A percentile compares a stretch with the other conserved stretches of the same genome.
Evolutionary conservation across 2,329 filamentous ascomycete species (phyloP).

Genomic region (Xylaria multiplex): DNA sequence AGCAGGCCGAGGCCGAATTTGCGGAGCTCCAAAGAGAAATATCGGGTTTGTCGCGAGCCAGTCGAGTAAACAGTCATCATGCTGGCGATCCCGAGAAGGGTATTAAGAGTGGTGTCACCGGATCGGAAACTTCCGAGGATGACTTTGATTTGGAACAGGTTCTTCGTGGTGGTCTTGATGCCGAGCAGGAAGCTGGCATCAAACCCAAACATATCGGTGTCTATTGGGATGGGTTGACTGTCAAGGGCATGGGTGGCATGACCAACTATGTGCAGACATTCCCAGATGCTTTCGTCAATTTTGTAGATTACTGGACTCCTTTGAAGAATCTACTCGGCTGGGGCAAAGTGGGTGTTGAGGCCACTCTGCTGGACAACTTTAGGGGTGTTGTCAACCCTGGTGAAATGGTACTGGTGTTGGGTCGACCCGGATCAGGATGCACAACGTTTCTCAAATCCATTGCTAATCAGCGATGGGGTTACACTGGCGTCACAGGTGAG

Average conservation of each 20-base stretch:
- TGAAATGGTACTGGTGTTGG: constrained; percentile 88
- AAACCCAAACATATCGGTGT: constrained; percentile 82
- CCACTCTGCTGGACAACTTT: constrained; percentile 79
- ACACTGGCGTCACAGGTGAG: constrained; percentile 69
- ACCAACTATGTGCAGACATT: constrained; percentile 80
- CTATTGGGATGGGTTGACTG: constrained; percentile 80
- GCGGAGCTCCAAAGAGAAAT: constrained; percentile 72
- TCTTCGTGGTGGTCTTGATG: constrained; percentile 75
- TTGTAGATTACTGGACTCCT: constrained; percentile 78
- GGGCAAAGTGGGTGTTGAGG: constrained; percentile 74
- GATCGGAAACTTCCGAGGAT: constrained; percentile 60
- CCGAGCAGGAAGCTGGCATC: constrained; percentile 81
- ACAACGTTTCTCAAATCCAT: constrained; percentile 76
- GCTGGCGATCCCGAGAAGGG: constrained; percentile 69
- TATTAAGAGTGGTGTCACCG: constrained; percentile 52
- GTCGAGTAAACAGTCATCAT: constrained; percentile 53
- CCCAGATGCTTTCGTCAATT: constrained; percentile 78
- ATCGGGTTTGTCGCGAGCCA: constrained; percentile 65
- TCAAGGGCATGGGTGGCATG: constrained; percentile 77
- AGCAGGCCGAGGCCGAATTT: constrained; percentile 76
- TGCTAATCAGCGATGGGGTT: constrained; percentile 70
- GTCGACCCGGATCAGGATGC: constrained; percentile 78
- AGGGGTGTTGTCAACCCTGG: constrained; percentile 77
- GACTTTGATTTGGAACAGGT: constrained; percentile 80
- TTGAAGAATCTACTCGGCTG: constrained; percentile 70